Evolutionary conservation across 2,329 filamentous ascomycete genomes (phyloP).

Genomic region (Phyllosticta citriasiana): DNA sequence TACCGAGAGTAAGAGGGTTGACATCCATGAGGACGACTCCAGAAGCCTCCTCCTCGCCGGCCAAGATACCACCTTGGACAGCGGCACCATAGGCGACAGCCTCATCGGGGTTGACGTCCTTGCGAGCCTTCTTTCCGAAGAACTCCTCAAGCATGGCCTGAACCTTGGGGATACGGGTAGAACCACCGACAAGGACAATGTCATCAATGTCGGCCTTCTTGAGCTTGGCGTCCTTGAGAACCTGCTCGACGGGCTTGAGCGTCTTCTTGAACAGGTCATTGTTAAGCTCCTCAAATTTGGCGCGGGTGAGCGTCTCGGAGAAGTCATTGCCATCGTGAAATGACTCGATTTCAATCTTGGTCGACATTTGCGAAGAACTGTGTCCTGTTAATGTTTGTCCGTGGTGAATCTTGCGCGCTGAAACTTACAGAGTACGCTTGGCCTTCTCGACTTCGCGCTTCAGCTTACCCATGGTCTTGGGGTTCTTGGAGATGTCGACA

Average conservation of each 20-base stretch:
- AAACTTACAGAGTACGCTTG: conserved; percentile 72
- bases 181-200: conserved; percentile 96
- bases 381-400: neutral
- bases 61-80: conserved; percentile 91
- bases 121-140: conserved; percentile 97
- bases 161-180: conserved; percentile 98
- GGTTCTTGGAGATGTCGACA: conserved; percentile 86
- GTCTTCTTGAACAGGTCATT: conserved; percentile 99
- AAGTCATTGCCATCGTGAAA: conserved; percentile 97
- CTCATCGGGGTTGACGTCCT: conserved; percentile 99
- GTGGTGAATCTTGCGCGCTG: neutral
- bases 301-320: conserved; percentile 93
- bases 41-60: conserved; percentile 73
- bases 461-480: conserved; percentile 98
- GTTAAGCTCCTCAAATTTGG: conserved; percentile 99
- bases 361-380: conserved; percentile 73
- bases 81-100: conserved; percentile 96
- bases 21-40: conserved; percentile 91
- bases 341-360: conserved; percentile 90
- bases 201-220: conserved; percentile 93
- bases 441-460: conserved; percentile 99
- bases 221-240: conserved; percentile 94
- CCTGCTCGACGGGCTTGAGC: conserved; percentile 96
- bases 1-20: conserved; percentile 91
- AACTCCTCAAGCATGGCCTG: conserved; percentile 89